Evolutionary conservation across 352 stramenopile species (phyloP).

Genomic region (Pythium brassicae): DNA sequence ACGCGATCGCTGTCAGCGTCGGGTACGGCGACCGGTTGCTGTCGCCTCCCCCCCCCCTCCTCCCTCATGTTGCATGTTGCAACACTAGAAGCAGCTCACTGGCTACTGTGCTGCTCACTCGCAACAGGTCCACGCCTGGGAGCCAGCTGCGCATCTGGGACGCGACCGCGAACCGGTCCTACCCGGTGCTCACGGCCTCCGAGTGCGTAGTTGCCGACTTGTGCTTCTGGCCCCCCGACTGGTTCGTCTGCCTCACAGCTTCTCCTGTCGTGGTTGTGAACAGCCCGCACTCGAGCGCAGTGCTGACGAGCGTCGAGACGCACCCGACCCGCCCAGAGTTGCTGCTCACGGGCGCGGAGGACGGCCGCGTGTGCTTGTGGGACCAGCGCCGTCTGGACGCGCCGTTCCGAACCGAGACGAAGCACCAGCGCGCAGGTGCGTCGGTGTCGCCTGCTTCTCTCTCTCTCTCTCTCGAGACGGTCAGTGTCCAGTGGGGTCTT

Average conservation of each 20-base stretch:
- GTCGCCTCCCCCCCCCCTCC: too few relatives aligned
- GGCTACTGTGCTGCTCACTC: background rate
- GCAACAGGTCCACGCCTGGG: constrained; percentile 37
- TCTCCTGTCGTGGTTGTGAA: background rate
- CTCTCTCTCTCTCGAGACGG: too few relatives aligned
- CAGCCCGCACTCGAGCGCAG: constrained; percentile 29
- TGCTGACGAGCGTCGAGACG: constrained; percentile 61
- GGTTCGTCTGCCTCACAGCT: too few relatives aligned
- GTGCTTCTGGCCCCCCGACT: too few relatives aligned
- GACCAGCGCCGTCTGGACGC: constrained; percentile 64
- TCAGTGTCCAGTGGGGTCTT: background rate
- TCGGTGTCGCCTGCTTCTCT: background rate
- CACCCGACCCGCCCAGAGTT: constrained; percentile 76
- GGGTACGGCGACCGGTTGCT: constrained; percentile 28
- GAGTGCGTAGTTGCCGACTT: constrained; percentile 64
- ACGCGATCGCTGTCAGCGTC: constrained; percentile 66
- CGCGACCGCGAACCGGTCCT: constrained; percentile 44
- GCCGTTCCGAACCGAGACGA: constrained; percentile 60
- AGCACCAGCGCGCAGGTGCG: constrained; percentile 55
- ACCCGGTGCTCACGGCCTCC: constrained; percentile 40
- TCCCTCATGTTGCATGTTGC: background rate
- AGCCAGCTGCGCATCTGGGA: constrained; percentile 79
- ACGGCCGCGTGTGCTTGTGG: constrained; percentile 69
- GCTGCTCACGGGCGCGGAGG: constrained; percentile 62
- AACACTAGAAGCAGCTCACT: background rate